Conservation (phyloP, 768 basidiomycete species). For the Chlorophyllum brunneum region DNA sequence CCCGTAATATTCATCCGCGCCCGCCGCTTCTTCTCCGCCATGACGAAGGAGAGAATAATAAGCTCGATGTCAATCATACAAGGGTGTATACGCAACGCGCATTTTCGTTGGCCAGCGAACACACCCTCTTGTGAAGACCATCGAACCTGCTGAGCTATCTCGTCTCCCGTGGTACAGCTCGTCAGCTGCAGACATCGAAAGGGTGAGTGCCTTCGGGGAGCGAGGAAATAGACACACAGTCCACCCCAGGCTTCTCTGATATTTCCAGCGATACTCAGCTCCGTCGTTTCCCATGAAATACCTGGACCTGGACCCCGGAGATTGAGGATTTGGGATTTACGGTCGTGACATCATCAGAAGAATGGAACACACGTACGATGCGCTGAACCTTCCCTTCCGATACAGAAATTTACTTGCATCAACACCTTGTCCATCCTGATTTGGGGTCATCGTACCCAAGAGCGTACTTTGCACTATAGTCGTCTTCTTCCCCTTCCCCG, state of each 20-base stretch:
- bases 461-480: constrained; percentile 38
- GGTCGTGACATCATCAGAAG: constrained; percentile 6
- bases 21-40: constrained; percentile 49
- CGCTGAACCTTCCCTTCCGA: constrained; percentile 7
- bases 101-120: constrained; percentile 45
- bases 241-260: constrained; percentile 33
- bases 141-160: constrained; percentile 38
- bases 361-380: constrained; percentile 4
- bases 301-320: constrained; percentile 30
- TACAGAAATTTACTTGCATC: constrained; percentile 10
- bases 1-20: not conserved
- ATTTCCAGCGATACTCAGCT: constrained; percentile 49
- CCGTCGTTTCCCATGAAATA: constrained; percentile 49
- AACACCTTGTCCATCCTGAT: not conserved
- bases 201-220: not conserved
- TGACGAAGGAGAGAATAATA: constrained; percentile 48
- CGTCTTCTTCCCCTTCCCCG: constrained; percentile 38
- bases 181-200: constrained; percentile 30
- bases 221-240: constrained; percentile 29
- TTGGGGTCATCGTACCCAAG: constrained; percentile 18
- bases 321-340: too few relatives aligned
- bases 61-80: constrained; percentile 47
- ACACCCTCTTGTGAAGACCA: constrained; percentile 36
- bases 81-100: constrained; percentile 44
- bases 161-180: constrained; percentile 30